Conservation (phyloP, 1,284 basidiomycete species). For the Heterobasidion parviporum region DNA sequence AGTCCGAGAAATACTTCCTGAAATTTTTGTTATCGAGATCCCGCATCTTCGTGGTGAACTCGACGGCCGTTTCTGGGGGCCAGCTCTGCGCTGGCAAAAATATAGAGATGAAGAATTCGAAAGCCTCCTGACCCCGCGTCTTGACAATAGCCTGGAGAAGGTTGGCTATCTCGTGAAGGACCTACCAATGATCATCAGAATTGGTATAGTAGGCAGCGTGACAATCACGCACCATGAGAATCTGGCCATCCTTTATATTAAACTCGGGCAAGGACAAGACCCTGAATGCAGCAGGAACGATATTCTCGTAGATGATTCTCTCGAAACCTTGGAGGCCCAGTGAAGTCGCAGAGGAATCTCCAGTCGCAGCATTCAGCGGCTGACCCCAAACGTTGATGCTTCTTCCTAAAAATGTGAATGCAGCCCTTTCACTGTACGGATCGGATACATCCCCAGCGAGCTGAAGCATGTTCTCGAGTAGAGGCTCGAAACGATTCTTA, state of each 20-base stretch:
- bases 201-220: background rate
- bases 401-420: conserved; percentile 77
- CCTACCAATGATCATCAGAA: conserved; percentile 33
- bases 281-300: conserved; percentile 80
- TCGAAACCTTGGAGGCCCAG: conserved; percentile 85
- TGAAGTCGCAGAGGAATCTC: conserved; percentile 28
- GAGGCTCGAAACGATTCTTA: conserved; percentile 61
- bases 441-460: conserved; percentile 74
- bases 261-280: conserved; percentile 77
- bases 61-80: conserved; percentile 69
- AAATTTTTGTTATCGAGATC: conserved; percentile 80
- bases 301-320: conserved; percentile 83
- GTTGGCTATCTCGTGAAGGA: conserved; percentile 81
- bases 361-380: conserved; percentile 21
- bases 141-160: conserved; percentile 76
- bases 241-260: conserved; percentile 85
- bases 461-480: conserved; percentile 71
- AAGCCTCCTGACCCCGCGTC: conserved; percentile 78
- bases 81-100: conserved; percentile 89
- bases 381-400: conserved; percentile 78
- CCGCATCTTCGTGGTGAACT: conserved; percentile 73
- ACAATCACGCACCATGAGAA: conserved; percentile 55
- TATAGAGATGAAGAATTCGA: conserved; percentile 71
- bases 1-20: conserved; percentile 85
- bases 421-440: conserved; percentile 68